Base-by-base conservation (phyloP, 352 stramenopile genomes). In the Globisporangium splendens region DNA sequence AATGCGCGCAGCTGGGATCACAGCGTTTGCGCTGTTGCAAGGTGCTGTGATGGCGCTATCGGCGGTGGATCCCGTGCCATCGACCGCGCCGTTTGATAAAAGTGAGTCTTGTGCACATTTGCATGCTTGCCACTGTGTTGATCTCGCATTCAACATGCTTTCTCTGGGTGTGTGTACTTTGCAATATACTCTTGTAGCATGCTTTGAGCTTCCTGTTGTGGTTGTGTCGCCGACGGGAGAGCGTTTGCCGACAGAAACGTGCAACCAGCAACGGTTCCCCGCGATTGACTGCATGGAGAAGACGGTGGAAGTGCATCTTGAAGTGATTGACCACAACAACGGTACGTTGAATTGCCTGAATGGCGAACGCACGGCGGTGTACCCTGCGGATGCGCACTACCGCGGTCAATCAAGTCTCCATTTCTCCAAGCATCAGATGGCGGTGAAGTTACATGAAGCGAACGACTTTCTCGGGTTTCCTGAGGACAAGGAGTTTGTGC, bases 351-450 rank as follows among this genome's bases (percentile, higher is more conserved):
- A 89, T 61, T 91, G 81, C 60, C 64, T 88, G 35, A 44, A 76
- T 33, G 77, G 69, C 12, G 18, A 54, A 8, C 71, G 65, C 11
- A 84, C 78, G 11, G 62, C 63, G 46, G 62, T 69, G 18, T 80
- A 81, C 62, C 57, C 72, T 24, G 66, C 81, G 43, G 80, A 68
- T 61, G 72, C 79, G 52, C 86, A 91, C 63, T 91, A 91, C 70
- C 83, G 83, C 43, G 83, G 83, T 31, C 81, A 93, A 42, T 77
- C 81, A 24, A 90, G 77, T 66, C 75, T 93, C 17, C 83, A 82
- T 62, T 90, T 88, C 58, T 47, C 70, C 51, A 93, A 93, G 66
- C 83, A 93, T 63, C 81, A 91, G 51, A 75, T 91, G 52, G 81
- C 72, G 55, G 50, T 93, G 57, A 87, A 87, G 59, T 83, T 91